Evolutionary conservation across 148 eudicot genomes (phyloP).

Genomic region (Camellia granthamiana): DNA sequence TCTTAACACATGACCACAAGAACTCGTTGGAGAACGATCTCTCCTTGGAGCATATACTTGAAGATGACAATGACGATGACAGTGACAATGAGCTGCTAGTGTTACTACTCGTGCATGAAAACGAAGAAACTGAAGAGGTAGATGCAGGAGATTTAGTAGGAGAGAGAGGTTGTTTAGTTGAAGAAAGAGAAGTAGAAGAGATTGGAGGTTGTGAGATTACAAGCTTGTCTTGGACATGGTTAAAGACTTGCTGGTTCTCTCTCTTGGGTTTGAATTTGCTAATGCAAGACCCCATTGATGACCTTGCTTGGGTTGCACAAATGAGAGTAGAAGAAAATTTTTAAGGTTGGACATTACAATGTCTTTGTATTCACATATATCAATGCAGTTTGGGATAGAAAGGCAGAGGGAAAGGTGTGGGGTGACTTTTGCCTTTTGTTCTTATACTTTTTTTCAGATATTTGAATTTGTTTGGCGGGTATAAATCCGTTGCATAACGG

Average conservation of each 20-base stretch:
- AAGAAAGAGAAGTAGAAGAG: conserved; percentile 19
- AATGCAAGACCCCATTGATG: conserved; percentile 69
- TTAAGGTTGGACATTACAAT: not conserved
- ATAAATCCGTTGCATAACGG: conserved; percentile 54
- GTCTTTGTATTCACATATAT: not conserved
- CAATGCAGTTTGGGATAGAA: too few relatives aligned
- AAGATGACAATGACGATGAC: conserved; percentile 33
- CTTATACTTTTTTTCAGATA: conserved; percentile 11
- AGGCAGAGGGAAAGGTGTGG: conserved; percentile 25
- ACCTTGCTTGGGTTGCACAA: not conserved
- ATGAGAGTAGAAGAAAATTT: not conserved
- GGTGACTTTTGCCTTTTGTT: conserved; percentile 16
- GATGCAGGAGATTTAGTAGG: conserved; percentile 30
- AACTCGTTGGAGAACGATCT: conserved; percentile 52
- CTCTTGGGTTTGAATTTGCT: conserved; percentile 69
- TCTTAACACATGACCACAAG: conserved; percentile 48
- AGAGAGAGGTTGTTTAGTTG: conserved; percentile 18
- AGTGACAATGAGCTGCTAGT: conserved; percentile 19
- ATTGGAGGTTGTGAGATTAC: conserved; percentile 55
- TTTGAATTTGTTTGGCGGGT: conserved; percentile 65
- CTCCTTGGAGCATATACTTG: conserved; percentile 34
- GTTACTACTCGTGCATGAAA: conserved; percentile 31
- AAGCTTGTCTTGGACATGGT: conserved; percentile 57
- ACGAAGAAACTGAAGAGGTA: conserved; percentile 29
- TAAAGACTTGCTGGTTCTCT: conserved; percentile 26